Conservation (phyloP, 352 stramenopile genomes). For the Thalassiosira delicatula region DNA sequence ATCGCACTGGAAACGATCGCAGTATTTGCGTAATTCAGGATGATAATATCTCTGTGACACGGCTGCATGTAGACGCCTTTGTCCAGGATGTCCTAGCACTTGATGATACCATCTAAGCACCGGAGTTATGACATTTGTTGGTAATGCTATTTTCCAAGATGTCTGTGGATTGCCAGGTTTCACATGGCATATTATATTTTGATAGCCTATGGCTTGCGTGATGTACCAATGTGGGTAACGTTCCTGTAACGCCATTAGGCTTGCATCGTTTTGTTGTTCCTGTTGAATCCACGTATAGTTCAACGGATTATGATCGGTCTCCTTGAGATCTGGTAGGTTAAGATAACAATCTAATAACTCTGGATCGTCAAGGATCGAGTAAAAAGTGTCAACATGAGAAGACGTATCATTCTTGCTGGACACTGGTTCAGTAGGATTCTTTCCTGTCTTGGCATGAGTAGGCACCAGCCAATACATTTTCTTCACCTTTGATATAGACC, state of each 20-base stretch:
- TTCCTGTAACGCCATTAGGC: no score
- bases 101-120: conserved; percentile 66
- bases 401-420: background rate
- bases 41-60: conserved; percentile 18
- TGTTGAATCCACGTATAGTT: no score
- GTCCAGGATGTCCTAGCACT: conserved; percentile 42
- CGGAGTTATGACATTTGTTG: no score
- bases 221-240: no score
- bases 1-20: conserved; percentile 39
- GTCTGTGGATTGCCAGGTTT: no score
- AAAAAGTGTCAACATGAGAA: background rate
- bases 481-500: conserved; percentile 22
- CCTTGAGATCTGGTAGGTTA: no score
- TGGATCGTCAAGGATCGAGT: background rate
- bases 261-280: no score
- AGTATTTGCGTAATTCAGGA: background rate
- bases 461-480: conserved; percentile 43
- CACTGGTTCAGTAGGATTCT: background rate
- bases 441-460: conserved; percentile 22
- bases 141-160: no score
- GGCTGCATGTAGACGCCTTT: conserved; percentile 27
- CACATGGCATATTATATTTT: background rate
- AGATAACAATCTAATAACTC: no score
- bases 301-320: no score
- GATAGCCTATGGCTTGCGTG: background rate